Percentiles rank a stretch among this genome's conserved stretches.
Evolutionary conservation across 805 yeast genomes (phyloP).

Genomic region (Myxozyma monticola): DNA sequence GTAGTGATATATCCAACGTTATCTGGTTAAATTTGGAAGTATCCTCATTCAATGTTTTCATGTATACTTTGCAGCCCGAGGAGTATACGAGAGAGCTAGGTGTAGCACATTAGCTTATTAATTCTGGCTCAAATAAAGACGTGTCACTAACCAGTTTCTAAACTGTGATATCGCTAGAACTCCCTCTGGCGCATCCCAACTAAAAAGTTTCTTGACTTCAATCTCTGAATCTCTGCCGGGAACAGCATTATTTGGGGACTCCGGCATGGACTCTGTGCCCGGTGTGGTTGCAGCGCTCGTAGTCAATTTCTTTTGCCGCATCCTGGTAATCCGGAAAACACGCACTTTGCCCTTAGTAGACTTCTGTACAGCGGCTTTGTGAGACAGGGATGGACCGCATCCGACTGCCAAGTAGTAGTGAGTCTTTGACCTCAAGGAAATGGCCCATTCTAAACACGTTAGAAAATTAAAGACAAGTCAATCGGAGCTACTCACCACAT

Average conservation of each 20-base stretch:
- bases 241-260: too few relatives aligned
- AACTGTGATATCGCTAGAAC: constrained; percentile 19
- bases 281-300: too few relatives aligned
- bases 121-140: neutral
- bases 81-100: constrained; percentile 18
- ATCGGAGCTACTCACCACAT: constrained; percentile 7
- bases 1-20: constrained; percentile 5
- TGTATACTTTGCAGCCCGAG: constrained; percentile 12
- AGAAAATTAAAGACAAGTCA: neutral
- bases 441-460: constrained; percentile 14
- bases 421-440: neutral
- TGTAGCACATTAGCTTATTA: neutral
- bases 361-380: neutral
- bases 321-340: constrained; percentile 1
- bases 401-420: constrained; percentile 14
- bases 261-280: too few relatives aligned
- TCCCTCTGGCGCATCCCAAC: constrained; percentile 18
- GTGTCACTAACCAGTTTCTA: too few relatives aligned
- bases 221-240: too few relatives aligned
- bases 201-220: constrained; percentile 14
- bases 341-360: constrained; percentile 10
- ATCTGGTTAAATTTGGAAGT: constrained; percentile 9
- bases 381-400: neutral
- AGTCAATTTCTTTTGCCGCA: too few relatives aligned
- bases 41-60: constrained; percentile 13